Base-by-base conservation (phyloP, 495 filamentous ascomycete species). In the Pyrenula aspistea region DNA sequence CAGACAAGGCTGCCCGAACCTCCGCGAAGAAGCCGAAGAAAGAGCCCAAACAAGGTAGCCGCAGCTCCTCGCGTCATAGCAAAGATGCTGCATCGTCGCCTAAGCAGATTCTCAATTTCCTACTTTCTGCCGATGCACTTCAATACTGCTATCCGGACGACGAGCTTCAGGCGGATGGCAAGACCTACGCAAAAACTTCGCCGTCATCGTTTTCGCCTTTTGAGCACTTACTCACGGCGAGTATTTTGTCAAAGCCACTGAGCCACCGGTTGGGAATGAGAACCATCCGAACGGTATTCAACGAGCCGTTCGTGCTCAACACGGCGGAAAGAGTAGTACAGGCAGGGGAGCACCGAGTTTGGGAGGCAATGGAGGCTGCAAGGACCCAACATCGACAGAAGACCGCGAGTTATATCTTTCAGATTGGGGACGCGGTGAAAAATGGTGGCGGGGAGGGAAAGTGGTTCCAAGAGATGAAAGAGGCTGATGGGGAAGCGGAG, bases 231-330 rank as follows among this genome's bases (percentile, higher is more conserved):
- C 56, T 69, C 12, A 62, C 60, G 50, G 68, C 68, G 12, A 53
- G 65, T 15, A 63, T 71, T 22, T 60, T 71, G 1, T 67, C 65
- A 42, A 60, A 67, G 20, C 67, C 68, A 2, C 68, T 69, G 24
- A 60, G 63, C 20, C 68, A 71, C 51, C 60, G 59, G 36, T 60
- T 69, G 8, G 67, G 68, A 10, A 53, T 68, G 22, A 57, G 67
- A 12, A 62, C 65, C 1, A 71, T 71, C 47, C 56, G 68, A 21
- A 71, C 68, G 2, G 55, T 71, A 24, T 64, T 69, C 55, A 71
- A 71, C 55, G 53, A 58, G n/a, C 68, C 68, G 0, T 64, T 67
- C 54, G 54, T 61, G 24, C 59, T 66, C 53, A 63, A 49, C 12
- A 61, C 60, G 2, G 59, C 67, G 8, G 64, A 63, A 31, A 59